These are phyloP conservation scores for Yamadazyma phyllophila DNA, from an alignment of 805 yeast genomes.

Conservation along the genomic window DNA sequence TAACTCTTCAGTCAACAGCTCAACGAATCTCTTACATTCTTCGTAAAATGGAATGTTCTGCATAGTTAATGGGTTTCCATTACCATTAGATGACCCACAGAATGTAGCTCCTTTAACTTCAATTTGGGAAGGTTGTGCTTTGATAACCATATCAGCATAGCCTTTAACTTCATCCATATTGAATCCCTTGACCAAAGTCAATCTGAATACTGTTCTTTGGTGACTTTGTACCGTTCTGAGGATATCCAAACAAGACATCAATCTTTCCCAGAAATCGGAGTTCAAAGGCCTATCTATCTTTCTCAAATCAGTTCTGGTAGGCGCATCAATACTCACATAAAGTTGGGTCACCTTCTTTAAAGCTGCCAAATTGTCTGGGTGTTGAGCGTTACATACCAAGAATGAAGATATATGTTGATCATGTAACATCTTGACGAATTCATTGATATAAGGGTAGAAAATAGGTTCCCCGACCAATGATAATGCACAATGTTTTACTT, in stretches of 20 bases:
- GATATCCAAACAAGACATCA: constrained; percentile 76
- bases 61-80: constrained; percentile 90
- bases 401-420: constrained; percentile 79
- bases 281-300: constrained; percentile 86
- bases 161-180: constrained; percentile 77
- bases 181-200: constrained; percentile 90
- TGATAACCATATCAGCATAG: constrained; percentile 82
- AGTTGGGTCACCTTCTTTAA: constrained; percentile 82
- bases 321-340: constrained; percentile 91
- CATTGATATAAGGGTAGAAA: constrained; percentile 87
- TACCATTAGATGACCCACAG: constrained; percentile 83
- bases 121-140: constrained; percentile 81
- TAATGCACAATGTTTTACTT: constrained; percentile 86
- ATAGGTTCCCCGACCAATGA: constrained; percentile 95
- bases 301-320: constrained; percentile 77
- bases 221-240: constrained; percentile 67
- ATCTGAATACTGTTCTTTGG: constrained; percentile 87
- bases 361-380: constrained; percentile 74
- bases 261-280: constrained; percentile 90
- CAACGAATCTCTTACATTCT: constrained; percentile 79
- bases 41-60: constrained; percentile 93
- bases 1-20: constrained; percentile 58
- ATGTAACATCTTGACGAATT: constrained; percentile 78
- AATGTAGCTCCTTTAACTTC: constrained; percentile 95
- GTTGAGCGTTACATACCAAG: constrained; percentile 94